Conservation (phyloP, 768 basidiomycete genomes). For the Panus rudis region DNA sequence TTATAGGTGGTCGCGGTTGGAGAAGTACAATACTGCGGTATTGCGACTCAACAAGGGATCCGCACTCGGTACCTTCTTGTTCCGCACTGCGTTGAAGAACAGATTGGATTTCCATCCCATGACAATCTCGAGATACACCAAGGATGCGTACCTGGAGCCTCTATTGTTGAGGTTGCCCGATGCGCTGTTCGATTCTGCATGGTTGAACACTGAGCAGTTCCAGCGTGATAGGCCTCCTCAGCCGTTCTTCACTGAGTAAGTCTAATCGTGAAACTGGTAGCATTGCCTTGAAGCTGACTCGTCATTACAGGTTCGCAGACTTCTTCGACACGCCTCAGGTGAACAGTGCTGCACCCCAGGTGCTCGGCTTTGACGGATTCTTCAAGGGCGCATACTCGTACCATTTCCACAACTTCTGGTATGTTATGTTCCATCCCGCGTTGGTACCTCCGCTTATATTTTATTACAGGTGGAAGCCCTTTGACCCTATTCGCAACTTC, state of each 20-base stretch:
- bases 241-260: constrained; percentile 85
- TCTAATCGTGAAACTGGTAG: constrained; percentile 7
- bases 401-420: constrained; percentile 95
- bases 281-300: not conserved
- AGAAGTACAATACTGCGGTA: constrained; percentile 95
- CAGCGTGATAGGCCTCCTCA: constrained; percentile 91
- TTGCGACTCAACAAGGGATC: constrained; percentile 89
- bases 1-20: constrained; percentile 89
- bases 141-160: constrained; percentile 80
- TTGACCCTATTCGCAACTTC: constrained; percentile 90
- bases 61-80: constrained; percentile 87
- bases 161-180: constrained; percentile 87
- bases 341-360: constrained; percentile 75
- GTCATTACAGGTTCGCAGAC: constrained; percentile 61
- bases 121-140: constrained; percentile 85
- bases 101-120: constrained; percentile 95
- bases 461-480: constrained; percentile 82
- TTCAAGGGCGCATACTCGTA: constrained; percentile 95
- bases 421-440: constrained; percentile 14
- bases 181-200: constrained; percentile 93
- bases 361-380: constrained; percentile 90
- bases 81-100: constrained; percentile 92
- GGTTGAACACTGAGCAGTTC: constrained; percentile 89
- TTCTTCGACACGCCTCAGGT: constrained; percentile 79
- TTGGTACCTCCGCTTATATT: not conserved